A percentile compares a stretch with the other conserved stretches of the same genome.
Conservation (phyloP, 1,139 yeast genomes). For the Geotrichum bryndzae region DNA sequence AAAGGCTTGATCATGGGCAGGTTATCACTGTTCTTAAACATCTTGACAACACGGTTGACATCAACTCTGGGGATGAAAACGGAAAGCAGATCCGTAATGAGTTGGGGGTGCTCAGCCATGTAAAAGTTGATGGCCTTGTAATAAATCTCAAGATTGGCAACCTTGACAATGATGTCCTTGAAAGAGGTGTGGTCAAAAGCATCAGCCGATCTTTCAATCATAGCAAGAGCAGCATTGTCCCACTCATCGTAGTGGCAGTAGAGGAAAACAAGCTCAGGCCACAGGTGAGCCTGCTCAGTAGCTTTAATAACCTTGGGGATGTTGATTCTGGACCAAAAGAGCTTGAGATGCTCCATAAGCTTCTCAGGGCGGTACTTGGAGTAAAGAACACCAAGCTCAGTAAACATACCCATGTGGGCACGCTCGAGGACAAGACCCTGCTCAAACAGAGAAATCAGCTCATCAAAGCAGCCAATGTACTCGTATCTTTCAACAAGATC, state of each 20-base stretch:
- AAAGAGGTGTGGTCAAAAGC: constrained; percentile 92
- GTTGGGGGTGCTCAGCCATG: constrained; percentile 84
- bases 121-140: constrained; percentile 96
- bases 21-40: constrained; percentile 92
- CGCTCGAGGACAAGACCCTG: constrained; percentile 95
- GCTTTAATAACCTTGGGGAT: constrained; percentile 96
- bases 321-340: constrained; percentile 97
- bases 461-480: constrained; percentile 83
- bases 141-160: constrained; percentile 91
- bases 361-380: constrained; percentile 85
- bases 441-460: constrained; percentile 85
- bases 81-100: constrained; percentile 77
- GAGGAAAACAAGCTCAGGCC: constrained; percentile 93
- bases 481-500: constrained; percentile 86
- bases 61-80: constrained; percentile 89
- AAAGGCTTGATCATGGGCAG: constrained; percentile 94
- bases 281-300: constrained; percentile 86
- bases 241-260: constrained; percentile 98
- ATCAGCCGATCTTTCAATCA: constrained; percentile 91
- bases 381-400: constrained; percentile 87
- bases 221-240: constrained; percentile 98
- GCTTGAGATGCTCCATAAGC: constrained; percentile 92
- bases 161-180: constrained; percentile 92
- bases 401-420: constrained; percentile 99
- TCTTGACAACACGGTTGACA: constrained; percentile 88